Evolutionary conservation across 768 basidiomycete genomes (phyloP), one percentile per base, ranked within the genome.

Genomic region (Lactarius tabidus): DNA sequence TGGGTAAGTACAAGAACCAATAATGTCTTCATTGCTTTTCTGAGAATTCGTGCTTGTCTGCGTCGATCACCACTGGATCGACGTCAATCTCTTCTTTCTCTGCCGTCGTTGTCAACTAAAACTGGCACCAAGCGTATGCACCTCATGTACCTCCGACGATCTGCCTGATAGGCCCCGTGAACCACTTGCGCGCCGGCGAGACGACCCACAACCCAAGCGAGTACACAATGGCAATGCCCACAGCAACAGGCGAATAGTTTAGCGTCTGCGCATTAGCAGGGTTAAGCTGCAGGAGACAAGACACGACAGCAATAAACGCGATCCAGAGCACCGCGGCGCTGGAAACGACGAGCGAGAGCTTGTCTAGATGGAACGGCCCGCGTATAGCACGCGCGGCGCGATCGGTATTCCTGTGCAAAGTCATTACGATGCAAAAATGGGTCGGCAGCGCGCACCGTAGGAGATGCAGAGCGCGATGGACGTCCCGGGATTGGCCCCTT

Each of bases 161-260:
- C 72, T 88, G 87, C 74, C 81, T 83, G 18, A 89, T 75, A 6
- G 89, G 90, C 0, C 90, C 89, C 1, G 75, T 79, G 72, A 90
- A 92, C 86, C 87, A 89, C 70, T 82, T 86, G 58, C 88, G 77
- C 12, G 89, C 90, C 70, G n/a, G n/a, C n/a, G 84, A 87, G 61
- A 89, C 20, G 5, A 87, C 52, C 90, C 90, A 91, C 70, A 86
- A 86, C 0, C 83, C 83, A n/a, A 87, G 71, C 62, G 84, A 81
- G 73, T 89, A 90, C 2, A 75, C 63, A 4, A 88, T 71, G 18
- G 91, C 87, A 67, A 90, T 88, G 0, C 86, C 89, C 28, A 91
- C 87, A 3, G 89, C 90, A 10, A 91, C 89, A 48, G 87, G 80
- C 0, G 89, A 75, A 71, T 91, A 93, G 73, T 90, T 91, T 65